Evolutionary conservation across 805 yeast genomes (phyloP).

Genomic region (Saturnispora ahearnii): DNA sequence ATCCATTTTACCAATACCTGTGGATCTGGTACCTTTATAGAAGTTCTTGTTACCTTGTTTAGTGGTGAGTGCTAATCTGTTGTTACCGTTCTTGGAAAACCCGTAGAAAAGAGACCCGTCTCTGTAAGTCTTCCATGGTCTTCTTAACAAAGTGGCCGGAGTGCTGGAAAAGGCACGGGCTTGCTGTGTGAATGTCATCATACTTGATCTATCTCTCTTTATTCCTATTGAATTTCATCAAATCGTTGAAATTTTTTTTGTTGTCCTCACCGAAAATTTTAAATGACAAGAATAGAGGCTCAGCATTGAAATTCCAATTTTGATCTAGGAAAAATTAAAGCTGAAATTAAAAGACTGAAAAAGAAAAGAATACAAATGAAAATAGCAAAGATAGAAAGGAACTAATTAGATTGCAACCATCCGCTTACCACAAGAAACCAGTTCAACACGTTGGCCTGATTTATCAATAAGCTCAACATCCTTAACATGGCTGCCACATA

Average conservation of each 20-base stretch:
- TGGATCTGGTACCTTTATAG: conserved; percentile 94
- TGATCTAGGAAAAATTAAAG: not conserved
- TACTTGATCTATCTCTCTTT: not conserved
- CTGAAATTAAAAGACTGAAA: not conserved
- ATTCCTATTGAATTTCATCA: not conserved
- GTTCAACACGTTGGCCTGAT: not conserved
- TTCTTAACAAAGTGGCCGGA: conserved; percentile 39
- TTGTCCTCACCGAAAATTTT: not conserved
- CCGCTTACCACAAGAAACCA: not conserved
- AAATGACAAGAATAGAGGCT: not conserved
- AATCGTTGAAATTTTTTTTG: not conserved
- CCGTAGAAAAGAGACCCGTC: conserved; percentile 87
- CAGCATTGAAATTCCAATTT: not conserved
- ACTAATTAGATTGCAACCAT: conserved; percentile 6
- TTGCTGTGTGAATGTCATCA: not conserved
- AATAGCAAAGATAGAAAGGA: not conserved
- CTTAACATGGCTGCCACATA: conserved; percentile 2
- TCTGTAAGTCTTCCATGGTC: conserved; percentile 84
- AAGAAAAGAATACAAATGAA: not conserved
- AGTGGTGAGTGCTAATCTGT: conserved; percentile 75
- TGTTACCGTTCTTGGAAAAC: conserved; percentile 64
- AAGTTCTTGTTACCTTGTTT: conserved; percentile 90
- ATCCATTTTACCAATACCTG: conserved; percentile 73
- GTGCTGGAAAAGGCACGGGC: conserved; percentile 10
- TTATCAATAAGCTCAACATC: conserved; percentile 4